phyloP scores from a whole-genome alignment of 129 eudicot genomes.

The Chrysanthemum seticuspe region DNA sequence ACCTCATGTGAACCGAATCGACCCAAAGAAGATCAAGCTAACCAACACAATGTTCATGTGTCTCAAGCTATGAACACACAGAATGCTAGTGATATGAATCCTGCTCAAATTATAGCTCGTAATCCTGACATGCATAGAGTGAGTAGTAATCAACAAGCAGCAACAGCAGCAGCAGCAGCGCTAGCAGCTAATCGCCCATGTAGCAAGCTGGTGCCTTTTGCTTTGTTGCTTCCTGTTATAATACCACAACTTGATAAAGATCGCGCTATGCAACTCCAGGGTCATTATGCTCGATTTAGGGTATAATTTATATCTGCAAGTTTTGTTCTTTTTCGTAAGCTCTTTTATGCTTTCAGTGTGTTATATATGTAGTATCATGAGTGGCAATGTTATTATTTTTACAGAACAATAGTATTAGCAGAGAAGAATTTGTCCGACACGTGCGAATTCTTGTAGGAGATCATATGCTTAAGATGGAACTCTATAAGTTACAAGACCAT shows the following conservation, averaged over 20 bases:
- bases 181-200: constrained; percentile 41
- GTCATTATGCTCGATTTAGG: constrained; percentile 56
- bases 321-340: background rate
- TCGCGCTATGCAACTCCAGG: constrained; percentile 76
- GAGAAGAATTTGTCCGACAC: constrained; percentile 65
- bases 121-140: constrained; percentile 44
- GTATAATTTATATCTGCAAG: constrained; percentile 28
- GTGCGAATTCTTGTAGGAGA: constrained; percentile 85
- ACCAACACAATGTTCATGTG: constrained; percentile 35
- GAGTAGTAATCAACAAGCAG: constrained; percentile 43
- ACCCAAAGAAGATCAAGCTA: constrained; percentile 26
- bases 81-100: constrained; percentile 34
- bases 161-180: constrained; percentile 16
- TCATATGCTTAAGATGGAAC: constrained; percentile 82
- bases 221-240: constrained; percentile 70
- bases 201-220: constrained; percentile 68
- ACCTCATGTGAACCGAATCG: constrained; percentile 38
- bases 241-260: constrained; percentile 84
- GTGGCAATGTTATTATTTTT: background rate
- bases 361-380: constrained; percentile 1
- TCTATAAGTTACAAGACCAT: constrained; percentile 58
- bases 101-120: constrained; percentile 29
- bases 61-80: constrained; percentile 45
- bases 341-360: background rate
- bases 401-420: constrained; percentile 70